These are phyloP conservation scores for Plasmodium vivax DNA, from an alignment of 169 alveolate genomes.

Conservation along the genomic window DNA sequence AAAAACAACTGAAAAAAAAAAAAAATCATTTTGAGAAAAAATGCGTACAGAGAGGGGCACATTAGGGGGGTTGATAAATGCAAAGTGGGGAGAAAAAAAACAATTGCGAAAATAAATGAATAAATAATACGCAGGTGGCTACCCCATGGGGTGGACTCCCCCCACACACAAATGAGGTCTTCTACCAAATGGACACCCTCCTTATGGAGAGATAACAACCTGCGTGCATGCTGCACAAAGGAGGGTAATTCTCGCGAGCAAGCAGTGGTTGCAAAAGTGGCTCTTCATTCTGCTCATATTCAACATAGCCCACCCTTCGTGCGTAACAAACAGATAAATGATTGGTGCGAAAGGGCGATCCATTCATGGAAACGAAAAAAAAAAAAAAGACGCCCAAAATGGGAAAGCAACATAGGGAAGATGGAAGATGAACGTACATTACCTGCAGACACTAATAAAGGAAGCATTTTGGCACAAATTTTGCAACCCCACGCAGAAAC, in stretches of 20 bases:
- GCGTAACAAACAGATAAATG: background rate
- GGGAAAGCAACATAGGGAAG: background rate
- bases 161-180: background rate
- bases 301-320: background rate
- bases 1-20: background rate
- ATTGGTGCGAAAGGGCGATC: background rate
- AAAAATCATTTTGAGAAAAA: background rate
- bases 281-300: background rate
- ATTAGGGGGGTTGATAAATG: background rate
- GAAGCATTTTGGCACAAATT: background rate
- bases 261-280: background rate
- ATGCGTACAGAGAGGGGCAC: background rate
- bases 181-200: background rate
- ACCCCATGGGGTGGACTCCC: background rate
- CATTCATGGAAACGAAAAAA: background rate
- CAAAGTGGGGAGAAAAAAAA: background rate
- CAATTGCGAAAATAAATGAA: background rate
- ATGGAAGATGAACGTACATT: background rate
- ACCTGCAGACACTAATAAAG: background rate
- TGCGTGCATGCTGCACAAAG: background rate
- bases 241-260: background rate
- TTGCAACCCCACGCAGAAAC: background rate
- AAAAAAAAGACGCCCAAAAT: slow-evolving; percentile 4
- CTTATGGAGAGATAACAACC: background rate
- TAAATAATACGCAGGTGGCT: background rate